A percentile compares a stretch with the other conserved stretches of the same genome.
These are phyloP conservation scores for Daucus carota DNA, from an alignment of 129 eudicot species.

Conservation along the genomic window DH1_v3.0 NC_030385.2:31152001-31152500, in stretches of 20 bases:
- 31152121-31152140: conserved; percentile 65
- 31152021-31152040: conserved; percentile 86
- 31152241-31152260: not conserved
- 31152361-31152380: not conserved
- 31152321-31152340: not conserved
- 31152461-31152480: conserved; percentile 78
- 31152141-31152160: conserved; percentile 80
- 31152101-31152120: conserved; percentile 50
- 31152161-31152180: conserved; percentile 1
- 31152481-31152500: conserved; percentile 93
- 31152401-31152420: not conserved
- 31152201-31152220: not conserved
- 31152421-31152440: not conserved
- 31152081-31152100: conserved; percentile 35
- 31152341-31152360: too few species aligned
- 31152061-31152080: conserved; percentile 49
- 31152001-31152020: conserved; percentile 20
- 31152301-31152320: conserved; percentile 70
- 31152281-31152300: conserved; percentile 96
- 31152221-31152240: not conserved
- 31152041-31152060: conserved; percentile 81
- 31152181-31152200: not conserved
- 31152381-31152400: not conserved
- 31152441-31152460: conserved; percentile 69
- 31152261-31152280: conserved; percentile 74